A percentile compares a stretch with the other conserved stretches of the same genome.
phyloP scores from a whole-genome alignment of 1,284 basidiomycete species.

The Leccinum holopus region DNA sequence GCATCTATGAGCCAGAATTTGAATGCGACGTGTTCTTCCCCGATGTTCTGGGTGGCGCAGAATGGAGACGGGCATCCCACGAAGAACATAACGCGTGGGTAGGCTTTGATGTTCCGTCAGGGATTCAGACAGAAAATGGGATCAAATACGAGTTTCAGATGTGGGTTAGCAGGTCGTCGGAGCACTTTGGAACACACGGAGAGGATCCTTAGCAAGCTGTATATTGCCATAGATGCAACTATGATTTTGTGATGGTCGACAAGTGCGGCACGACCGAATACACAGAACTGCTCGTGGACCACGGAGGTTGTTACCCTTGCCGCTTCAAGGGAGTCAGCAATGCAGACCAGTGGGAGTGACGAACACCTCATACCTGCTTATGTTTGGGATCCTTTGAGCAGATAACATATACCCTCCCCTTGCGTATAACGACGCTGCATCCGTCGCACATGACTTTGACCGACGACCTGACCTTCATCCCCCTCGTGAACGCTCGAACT shows the following conservation, averaged over 20 bases:
- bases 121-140: slow-evolving; percentile 78
- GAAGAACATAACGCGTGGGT: slow-evolving; percentile 71
- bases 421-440: slow-evolving; percentile 82
- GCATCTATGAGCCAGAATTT: slow-evolving; percentile 73
- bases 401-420: slow-evolving; percentile 91
- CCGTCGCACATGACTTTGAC: slow-evolving; percentile 94
- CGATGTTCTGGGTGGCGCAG: slow-evolving; percentile 52
- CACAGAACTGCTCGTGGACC: neutral
- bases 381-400: slow-evolving; percentile 96
- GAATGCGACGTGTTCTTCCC: slow-evolving; percentile 89
- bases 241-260: neutral
- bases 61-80: slow-evolving; percentile 63
- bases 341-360: slow-evolving; percentile 3
- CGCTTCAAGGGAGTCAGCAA: slow-evolving; percentile 43
- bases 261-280: neutral
- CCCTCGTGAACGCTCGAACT: slow-evolving; percentile 51
- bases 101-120: slow-evolving; percentile 72
- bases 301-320: slow-evolving; percentile 51
- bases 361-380: slow-evolving; percentile 79
- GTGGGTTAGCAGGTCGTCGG: slow-evolving; percentile 56
- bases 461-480: slow-evolving; percentile 96
- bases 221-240: slow-evolving; percentile 7
- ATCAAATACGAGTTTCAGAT: slow-evolving; percentile 89
- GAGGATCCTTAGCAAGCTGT: neutral
- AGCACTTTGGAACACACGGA: neutral